These are phyloP conservation scores for Neurospora sp. DNA, from an alignment of 495 filamentous ascomycete genomes.

Conservation along the genomic window DNA sequence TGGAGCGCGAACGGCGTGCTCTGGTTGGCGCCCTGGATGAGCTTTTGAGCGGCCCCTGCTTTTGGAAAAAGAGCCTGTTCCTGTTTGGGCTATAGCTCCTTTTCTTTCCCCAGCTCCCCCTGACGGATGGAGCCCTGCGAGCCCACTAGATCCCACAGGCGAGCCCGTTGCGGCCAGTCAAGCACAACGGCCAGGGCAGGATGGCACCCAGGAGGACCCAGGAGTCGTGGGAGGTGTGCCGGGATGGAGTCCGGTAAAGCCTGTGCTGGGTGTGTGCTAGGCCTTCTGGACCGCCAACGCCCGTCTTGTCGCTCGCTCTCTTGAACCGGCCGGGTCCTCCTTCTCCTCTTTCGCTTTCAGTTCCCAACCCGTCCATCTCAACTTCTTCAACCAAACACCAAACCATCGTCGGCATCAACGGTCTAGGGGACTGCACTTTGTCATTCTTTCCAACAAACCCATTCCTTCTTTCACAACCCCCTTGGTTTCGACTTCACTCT, in stretches of 20 bases:
- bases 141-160: neutral
- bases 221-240: neutral
- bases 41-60: neutral
- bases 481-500: constrained; percentile 68
- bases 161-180: neutral
- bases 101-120: neutral
- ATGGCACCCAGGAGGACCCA: neutral
- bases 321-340: neutral
- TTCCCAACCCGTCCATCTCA: neutral
- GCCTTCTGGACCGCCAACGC: neutral
- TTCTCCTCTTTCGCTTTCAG: constrained; percentile 10
- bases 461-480: constrained; percentile 19
- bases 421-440: constrained; percentile 8
- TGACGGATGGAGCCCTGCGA: neutral
- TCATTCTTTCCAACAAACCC: constrained; percentile 19
- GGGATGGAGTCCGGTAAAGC: neutral
- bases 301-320: constrained; percentile 4
- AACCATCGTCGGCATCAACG: constrained; percentile 17
- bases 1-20: neutral
- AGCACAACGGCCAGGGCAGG: neutral
- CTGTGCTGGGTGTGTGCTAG: neutral
- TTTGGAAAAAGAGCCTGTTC: neutral
- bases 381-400: constrained; percentile 8
- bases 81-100: neutral
- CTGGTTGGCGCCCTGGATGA: neutral